Evolutionary conservation across 805 yeast species (phyloP), one percentile per base, ranked within the genome.

Genomic region (Metschnikowia aberdeeniae): DNA sequence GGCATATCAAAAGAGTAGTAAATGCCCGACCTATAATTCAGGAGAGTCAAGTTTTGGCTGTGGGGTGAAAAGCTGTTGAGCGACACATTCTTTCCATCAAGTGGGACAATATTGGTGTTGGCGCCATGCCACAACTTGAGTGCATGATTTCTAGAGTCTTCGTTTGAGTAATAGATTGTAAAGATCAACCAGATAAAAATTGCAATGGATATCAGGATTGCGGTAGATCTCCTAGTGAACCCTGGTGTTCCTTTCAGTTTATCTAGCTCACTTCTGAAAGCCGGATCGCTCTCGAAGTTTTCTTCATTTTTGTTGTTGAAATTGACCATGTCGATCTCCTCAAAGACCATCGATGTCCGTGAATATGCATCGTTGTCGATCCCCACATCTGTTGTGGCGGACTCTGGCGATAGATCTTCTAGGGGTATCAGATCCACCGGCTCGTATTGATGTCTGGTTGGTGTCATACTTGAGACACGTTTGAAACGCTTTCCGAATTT

Each of bases 1-100:
- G 47, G 40, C 12, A 36, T 32, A 34, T 37, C 17, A 26, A 36
- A 43, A 9, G 39, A 12, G 19, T 24, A 7, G 13, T 31, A 48
- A 1, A 40, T 38, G 1, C 69, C 73, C 29, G 53, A 52, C 30
- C 65, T 42, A 43, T 52, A 51, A 7, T 40, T 36, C 5, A 52
- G 57, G 53, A 71, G 46, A 0, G 73, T 56, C 7, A 69, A 42
- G 44, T 68, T 70, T 12, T 52, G 42, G 34, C 51, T 50, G 9
- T 52, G 45, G 0, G 67, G 59, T 40, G 52, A 52, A 45, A 66
- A 71, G 4, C 47, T 39, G 37, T 64, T 64, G 27, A 71, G 53
- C 1, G 68, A 60, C n/a, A 66, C 49, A 45, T 68, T 68, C 29
- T 56, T 51, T 24, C 63, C 63, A 33, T 57, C 55, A 26, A 61